Evolutionary conservation across 2,329 filamentous ascomycete species (phyloP), one percentile per base, ranked within the genome.

Genomic region (Fusarium ambrosium): DNA sequence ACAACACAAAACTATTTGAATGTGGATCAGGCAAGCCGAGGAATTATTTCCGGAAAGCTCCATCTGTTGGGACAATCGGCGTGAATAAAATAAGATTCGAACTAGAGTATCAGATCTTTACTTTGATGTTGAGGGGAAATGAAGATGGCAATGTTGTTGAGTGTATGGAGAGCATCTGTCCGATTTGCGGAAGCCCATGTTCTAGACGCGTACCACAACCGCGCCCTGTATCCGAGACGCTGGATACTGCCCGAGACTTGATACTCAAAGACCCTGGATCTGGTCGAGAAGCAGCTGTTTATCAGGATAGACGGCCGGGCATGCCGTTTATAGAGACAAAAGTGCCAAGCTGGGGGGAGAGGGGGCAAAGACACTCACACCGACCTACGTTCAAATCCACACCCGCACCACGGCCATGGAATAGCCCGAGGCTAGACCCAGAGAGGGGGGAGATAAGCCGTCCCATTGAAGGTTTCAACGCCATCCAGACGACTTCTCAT

Each of bases 381-480:
- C 24, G 2, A 37, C 36, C n/a, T 58, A 48, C 3, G 10, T 32
- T 5, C 2, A 13, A 29, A 75, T 68, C 72, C n/a, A 48, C 61
- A 75, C 73, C 20, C n/a, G 18, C 24, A 55, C 9, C 59, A 70
- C 51, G 66, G 60, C 69, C 66, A 73, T 74, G 69, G 72, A 64
- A 59, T 68, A 64, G 68, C 43, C 69, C 75, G 73, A 77, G 62
- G 69, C 77, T 79, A 79, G 65, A 68, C 72, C 77, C 55, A 68
- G 75, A 75, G 62, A 74, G 74, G 72, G 65, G 75, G 76, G 68
- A 79, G 77, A 79, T 79, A 79, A 79, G 75, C 69, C 68, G 66
- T 34, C 41, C 53, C 62, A 58, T 66, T 66, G 64, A 64, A 73
- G 59, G 69, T 48, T 69, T 71, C 55, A 72, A 68, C 70, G 53